Percentiles rank a stretch among this genome's conserved stretches.
These are phyloP conservation scores for Trichoderma atrobrunneum DNA, from an alignment of 2,329 filamentous ascomycete species.

Conservation along the genomic window DNA sequence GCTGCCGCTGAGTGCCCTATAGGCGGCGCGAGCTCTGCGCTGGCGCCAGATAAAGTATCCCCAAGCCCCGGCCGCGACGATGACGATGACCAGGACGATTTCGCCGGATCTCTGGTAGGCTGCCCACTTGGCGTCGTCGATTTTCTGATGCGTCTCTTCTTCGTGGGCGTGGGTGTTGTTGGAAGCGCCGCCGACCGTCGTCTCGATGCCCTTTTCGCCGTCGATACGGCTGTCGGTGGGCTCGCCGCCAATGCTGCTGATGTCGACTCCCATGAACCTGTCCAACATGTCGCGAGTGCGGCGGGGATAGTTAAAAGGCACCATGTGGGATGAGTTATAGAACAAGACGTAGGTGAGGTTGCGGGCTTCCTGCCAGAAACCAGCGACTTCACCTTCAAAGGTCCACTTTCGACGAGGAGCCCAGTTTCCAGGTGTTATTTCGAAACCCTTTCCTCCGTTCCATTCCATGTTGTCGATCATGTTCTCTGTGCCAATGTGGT, in stretches of 20 bases:
- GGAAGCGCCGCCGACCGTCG: conserved; percentile 69
- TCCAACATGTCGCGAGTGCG: conserved; percentile 94
- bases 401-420: conserved; percentile 92
- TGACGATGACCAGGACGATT: conserved; percentile 77
- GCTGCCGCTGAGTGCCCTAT: conserved; percentile 48
- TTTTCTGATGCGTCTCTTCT: conserved; percentile 55
- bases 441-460: conserved; percentile 90
- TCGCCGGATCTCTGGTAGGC: conserved; percentile 88
- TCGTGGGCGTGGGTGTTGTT: conserved; percentile 57
- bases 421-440: conserved; percentile 80
- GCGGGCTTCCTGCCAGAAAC: conserved; percentile 90
- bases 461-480: conserved; percentile 88
- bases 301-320: conserved; percentile 87
- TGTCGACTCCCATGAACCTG: conserved; percentile 91
- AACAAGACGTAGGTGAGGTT: conserved; percentile 96
- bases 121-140: conserved; percentile 83
- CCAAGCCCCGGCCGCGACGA: conserved; percentile 70
- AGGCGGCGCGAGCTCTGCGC: conserved; percentile 54
- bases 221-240: conserved; percentile 79
- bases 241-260: conserved; percentile 77
- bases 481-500: conserved; percentile 89
- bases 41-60: conserved; percentile 68
- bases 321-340: conserved; percentile 97
- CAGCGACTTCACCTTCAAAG: conserved; percentile 83
- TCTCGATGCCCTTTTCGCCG: conserved; percentile 76